Percentiles rank a stretch among this genome's conserved stretches.
phyloP scores from a whole-genome alignment of 225 moss, liverwort and hornwort species.

The Asterella californica region DNA sequence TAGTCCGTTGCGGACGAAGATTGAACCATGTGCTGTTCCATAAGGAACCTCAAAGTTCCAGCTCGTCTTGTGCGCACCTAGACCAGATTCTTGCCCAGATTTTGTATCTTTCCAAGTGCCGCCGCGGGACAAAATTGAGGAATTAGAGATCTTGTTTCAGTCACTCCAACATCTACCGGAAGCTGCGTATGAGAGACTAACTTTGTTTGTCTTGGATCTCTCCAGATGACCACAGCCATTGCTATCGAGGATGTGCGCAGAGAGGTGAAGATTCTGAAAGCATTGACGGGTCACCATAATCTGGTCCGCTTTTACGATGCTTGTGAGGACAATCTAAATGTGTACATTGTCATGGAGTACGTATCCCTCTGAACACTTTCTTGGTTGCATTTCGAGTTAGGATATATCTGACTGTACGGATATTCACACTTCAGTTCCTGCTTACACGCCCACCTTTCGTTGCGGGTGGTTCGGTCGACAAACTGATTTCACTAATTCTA shows the following conservation, averaged over 20 bases:
- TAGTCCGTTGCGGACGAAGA: neutral
- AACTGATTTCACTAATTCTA: no score
- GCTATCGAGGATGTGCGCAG: constrained; percentile 93
- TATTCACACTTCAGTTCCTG: neutral
- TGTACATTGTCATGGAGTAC: constrained; percentile 99
- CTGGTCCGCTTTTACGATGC: constrained; percentile 88
- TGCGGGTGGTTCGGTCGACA: neutral
- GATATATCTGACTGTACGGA: neutral
- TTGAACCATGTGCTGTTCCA: no score
- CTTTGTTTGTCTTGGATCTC: neutral
- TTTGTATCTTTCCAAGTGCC: no score
- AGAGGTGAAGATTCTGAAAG: constrained; percentile 93
- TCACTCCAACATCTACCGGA: neutral
- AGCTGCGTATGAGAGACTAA: neutral
- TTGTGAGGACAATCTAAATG: constrained; percentile 91
- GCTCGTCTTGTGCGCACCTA: no score
- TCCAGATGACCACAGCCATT: constrained; percentile 99
- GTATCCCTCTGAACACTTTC: constrained; percentile 19
- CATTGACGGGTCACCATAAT: constrained; percentile 88
- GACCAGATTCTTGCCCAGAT: no score
- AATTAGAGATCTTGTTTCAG: neutral
- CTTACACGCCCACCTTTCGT: neutral
- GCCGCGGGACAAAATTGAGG: no score
- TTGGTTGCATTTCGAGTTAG: neutral
- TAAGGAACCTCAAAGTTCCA: no score